Percentiles rank a stretch among this genome's conserved stretches.
Evolutionary conservation across 345 rosid species (phyloP).

Genomic region (Pistacia integerrima): DNA sequence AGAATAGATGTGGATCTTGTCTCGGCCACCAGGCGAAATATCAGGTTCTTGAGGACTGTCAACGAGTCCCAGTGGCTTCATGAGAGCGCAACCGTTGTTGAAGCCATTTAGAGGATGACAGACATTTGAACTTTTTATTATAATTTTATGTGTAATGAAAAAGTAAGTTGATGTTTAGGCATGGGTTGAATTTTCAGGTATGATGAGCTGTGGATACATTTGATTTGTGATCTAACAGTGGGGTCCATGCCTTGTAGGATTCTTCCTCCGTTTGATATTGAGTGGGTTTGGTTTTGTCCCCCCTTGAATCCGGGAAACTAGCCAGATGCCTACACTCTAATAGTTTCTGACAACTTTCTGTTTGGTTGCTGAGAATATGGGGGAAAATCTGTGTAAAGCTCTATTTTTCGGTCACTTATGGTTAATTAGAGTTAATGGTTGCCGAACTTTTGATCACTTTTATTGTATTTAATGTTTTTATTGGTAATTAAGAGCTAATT

Average conservation of each 20-base stretch:
- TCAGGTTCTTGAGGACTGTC: conserved; percentile 45
- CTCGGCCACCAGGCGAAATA: conserved; percentile 61
- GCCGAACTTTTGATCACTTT: no score
- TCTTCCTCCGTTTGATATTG: conserved; percentile 88
- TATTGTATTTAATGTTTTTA: no score
- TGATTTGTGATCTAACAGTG: conserved; percentile 72
- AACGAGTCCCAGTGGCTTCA: conserved; percentile 57
- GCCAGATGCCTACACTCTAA: conserved; percentile 21
- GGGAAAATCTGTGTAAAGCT: not conserved
- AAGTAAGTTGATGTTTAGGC: conserved; percentile 16
- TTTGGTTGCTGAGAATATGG: conserved; percentile 31
- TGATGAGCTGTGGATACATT: conserved; percentile 94
- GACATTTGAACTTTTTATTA: not conserved
- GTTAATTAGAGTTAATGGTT: no score
- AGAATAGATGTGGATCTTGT: conserved; percentile 65
- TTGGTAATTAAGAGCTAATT: no score
- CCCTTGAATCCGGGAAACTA: conserved; percentile 76
- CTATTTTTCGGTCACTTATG: no score
- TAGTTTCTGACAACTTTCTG: conserved; percentile 23
- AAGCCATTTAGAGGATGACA: conserved; percentile 75
- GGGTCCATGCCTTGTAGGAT: conserved; percentile 62
- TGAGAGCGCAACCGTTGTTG: conserved; percentile 41
- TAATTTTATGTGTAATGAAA: not conserved
- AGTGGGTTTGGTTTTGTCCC: conserved; percentile 98
- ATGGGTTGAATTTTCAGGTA: conserved; percentile 47